A percentile compares a stretch with the other conserved stretches of the same genome.
These are phyloP conservation scores for Erigeron canadensis DNA, from an alignment of 129 eudicot species.

Conservation along the genomic window DNA sequence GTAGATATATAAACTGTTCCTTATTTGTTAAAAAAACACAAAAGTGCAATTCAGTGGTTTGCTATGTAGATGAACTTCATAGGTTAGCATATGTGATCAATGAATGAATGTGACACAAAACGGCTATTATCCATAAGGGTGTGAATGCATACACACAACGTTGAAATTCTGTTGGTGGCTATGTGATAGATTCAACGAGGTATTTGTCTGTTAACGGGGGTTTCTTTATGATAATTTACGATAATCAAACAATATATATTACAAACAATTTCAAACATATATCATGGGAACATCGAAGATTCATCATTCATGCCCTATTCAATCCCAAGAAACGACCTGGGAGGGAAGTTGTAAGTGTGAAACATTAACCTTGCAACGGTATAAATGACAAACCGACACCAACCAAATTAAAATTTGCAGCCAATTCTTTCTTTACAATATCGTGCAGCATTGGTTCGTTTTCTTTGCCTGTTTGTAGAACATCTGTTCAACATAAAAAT, in stretches of 20 bases:
- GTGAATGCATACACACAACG: too few species aligned
- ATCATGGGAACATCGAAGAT: slow-evolving; percentile 7
- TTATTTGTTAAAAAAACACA: too few species aligned
- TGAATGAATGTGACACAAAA: neutral
- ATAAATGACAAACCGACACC: slow-evolving; percentile 17
- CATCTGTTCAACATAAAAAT: slow-evolving; percentile 55
- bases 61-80: too few species aligned
- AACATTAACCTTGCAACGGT: neutral
- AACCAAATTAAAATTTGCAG: slow-evolving; percentile 12
- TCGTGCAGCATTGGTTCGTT: slow-evolving; percentile 88
- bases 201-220: neutral
- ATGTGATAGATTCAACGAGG: neutral
- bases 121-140: neutral
- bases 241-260: slow-evolving; percentile 23
- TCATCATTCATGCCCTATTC: slow-evolving; percentile 6
- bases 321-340: slow-evolving; percentile 17
- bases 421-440: slow-evolving; percentile 46
- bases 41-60: too few species aligned
- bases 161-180: neutral
- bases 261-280: slow-evolving; percentile 28
- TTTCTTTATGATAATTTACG: neutral
- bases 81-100: too few species aligned
- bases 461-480: slow-evolving; percentile 99
- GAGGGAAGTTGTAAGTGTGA: neutral
- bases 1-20: too few species aligned